Percentiles rank a stretch among this genome's conserved stretches.
These are phyloP conservation scores for Neurospora terricola DNA, from an alignment of 495 filamentous ascomycete species.

Conservation along the genomic window DNA sequence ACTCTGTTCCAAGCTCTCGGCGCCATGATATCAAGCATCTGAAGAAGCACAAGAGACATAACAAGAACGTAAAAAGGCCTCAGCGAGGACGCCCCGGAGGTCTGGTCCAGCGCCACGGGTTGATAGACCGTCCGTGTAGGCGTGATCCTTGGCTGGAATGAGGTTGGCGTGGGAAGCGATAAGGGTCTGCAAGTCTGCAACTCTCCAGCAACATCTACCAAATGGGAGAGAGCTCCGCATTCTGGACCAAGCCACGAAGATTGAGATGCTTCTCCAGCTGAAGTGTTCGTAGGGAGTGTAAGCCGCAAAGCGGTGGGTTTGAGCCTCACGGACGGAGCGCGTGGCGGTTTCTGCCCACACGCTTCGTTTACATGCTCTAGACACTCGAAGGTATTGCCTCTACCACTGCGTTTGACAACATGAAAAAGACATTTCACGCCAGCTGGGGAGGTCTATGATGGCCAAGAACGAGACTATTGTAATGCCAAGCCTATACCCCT, in stretches of 20 bases:
- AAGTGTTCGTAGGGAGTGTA: background rate
- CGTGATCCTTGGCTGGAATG: background rate
- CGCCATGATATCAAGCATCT: background rate
- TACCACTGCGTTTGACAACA: background rate
- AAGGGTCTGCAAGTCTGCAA: background rate
- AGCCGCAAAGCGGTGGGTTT: background rate
- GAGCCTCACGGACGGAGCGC: background rate
- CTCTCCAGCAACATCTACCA: background rate
- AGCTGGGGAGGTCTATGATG: too few species aligned
- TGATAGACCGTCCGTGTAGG: background rate
- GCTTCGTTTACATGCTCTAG: background rate
- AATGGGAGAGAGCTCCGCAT: background rate
- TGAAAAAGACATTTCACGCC: too few species aligned
- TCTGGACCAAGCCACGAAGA: background rate
- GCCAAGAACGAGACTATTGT: background rate
- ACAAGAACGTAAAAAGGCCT: background rate
- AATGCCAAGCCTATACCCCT: background rate
- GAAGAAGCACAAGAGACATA: background rate
- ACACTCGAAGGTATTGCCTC: background rate
- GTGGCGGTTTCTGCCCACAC: background rate
- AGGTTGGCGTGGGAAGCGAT: background rate
- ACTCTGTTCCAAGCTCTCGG: background rate
- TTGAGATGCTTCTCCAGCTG: background rate
- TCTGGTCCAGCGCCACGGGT: background rate
- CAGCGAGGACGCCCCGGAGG: background rate